Base-by-base conservation (phyloP, 441 rosid species). In the Macaranga tanarius region DNA sequence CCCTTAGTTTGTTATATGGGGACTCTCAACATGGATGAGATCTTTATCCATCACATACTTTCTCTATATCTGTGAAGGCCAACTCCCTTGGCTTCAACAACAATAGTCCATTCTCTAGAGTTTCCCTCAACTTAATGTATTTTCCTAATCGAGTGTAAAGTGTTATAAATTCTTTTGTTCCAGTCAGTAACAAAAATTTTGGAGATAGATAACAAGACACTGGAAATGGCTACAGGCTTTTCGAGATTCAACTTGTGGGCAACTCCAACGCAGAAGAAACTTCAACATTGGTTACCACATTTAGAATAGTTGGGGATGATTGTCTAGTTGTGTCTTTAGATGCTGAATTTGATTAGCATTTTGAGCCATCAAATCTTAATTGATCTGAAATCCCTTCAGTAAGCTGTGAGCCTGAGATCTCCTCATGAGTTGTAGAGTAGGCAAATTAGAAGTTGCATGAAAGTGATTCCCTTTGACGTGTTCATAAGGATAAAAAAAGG, bases 371-470 rank as follows among this genome's bases (percentile, higher is more conserved):
- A 54, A 83, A 86, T 79, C 65, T 84, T 65, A 81, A 85, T 84
- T 86, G 68, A 20, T 87, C 79, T 71, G 89, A 86, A 79, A 69
- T 84, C 78, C 94, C 96, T 71, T 86, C 89, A 1, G 79, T 73
- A 67, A 86, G 93, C 80, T 84, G 87, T 82, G 99, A 96, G 89
- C 80, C 79, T 84, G 79, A 89, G 91, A 84, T 92, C 92, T 86
- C 87, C 92, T 68, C 92, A 85, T 73, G 98, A 93, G 84, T 77
- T 79, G 40, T 97, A 90, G 69, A 91, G 92, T 85, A 89, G 92
- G 82, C 97, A 89, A 80, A 88, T 87, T 69, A 90, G 99, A 71
- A 92, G 96, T 83, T 96, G 99, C 86, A 96, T 93, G 54, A 96
- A 96, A 95, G 98, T 93, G 63, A 60, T 67, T 68, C 48, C 51